Conservation (phyloP, 163 green algal species). For the Chlamydomonas reinhardtii region DNA sequence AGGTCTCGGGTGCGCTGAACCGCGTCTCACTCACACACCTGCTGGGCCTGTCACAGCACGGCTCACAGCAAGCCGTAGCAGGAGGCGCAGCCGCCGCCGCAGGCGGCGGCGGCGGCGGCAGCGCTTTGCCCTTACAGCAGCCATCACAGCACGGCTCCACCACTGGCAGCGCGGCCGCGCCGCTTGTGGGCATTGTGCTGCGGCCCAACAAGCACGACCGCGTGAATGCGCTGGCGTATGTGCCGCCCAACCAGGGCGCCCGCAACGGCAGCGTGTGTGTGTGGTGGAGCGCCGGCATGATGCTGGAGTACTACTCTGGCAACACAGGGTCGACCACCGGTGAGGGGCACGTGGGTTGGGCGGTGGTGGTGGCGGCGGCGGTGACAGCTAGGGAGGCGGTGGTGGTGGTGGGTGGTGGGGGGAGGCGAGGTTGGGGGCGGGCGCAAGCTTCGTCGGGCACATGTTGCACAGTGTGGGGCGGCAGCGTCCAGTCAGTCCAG, state of each 20-base stretch:
- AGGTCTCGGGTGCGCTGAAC: no score
- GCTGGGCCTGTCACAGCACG: no score
- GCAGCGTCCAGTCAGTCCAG: no score
- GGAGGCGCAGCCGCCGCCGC: no score
- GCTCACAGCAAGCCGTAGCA: no score
- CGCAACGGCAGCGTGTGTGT: slow-evolving; percentile 31
- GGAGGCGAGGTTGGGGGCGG: no score
- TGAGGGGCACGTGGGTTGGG: no score
- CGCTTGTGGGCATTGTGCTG: slow-evolving; percentile 11
- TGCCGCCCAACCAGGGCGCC: background rate
- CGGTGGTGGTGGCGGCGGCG: background rate
- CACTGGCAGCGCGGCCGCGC: background rate
- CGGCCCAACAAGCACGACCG: slow-evolving; percentile 26
- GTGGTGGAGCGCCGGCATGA: slow-evolving; percentile 55
- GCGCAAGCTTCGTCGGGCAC: no score
- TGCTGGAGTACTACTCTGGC: slow-evolving; percentile 62
- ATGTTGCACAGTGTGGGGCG: no score
- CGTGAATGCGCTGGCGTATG: slow-evolving; percentile 22
- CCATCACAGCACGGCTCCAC: background rate
- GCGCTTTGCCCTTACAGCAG: background rate
- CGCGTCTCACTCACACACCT: no score
- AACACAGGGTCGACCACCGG: slow-evolving; percentile 43
- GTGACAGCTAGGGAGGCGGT: background rate
- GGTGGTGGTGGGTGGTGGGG: background rate
- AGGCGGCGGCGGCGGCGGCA: no score